These are phyloP conservation scores for Geranium incanum DNA, from an alignment of 441 rosid genomes.

Conservation along the genomic window DNA sequence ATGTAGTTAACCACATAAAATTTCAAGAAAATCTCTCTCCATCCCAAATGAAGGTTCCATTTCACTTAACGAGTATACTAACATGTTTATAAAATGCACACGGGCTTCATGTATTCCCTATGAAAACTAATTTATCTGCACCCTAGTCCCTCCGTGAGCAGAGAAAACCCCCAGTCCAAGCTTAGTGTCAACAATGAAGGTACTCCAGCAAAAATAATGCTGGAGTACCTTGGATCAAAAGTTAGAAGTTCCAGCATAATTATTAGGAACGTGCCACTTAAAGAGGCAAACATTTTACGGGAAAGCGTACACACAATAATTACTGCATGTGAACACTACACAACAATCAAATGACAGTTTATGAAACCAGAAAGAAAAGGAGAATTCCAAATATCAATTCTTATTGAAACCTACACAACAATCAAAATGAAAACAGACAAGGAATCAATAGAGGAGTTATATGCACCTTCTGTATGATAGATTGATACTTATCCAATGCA, in stretches of 20 bases:
- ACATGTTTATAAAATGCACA: background rate
- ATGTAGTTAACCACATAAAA: too few species aligned
- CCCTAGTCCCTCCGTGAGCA: background rate
- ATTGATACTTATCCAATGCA: slow-evolving; percentile 86
- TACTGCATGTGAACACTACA: background rate
- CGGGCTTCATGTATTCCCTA: background rate
- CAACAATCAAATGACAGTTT: background rate
- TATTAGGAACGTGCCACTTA: background rate
- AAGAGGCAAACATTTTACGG: background rate
- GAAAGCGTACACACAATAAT: background rate
- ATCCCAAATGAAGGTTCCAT: too few species aligned
- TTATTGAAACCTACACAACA: background rate
- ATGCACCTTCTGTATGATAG: slow-evolving; percentile 71
- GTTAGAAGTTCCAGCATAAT: background rate
- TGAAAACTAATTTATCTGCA: background rate
- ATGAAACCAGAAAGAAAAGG: background rate
- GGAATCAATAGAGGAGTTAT: slow-evolving; percentile 10
- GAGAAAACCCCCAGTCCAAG: background rate
- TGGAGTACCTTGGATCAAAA: background rate
- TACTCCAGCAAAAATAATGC: background rate
- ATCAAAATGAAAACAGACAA: background rate
- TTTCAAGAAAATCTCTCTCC: too few species aligned
- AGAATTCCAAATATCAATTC: background rate
- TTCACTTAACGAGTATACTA: background rate
- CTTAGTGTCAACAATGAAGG: background rate